Base-by-base conservation (phyloP, 1,284 basidiomycete genomes). In the Ceratobasidium sp. region DNA sequence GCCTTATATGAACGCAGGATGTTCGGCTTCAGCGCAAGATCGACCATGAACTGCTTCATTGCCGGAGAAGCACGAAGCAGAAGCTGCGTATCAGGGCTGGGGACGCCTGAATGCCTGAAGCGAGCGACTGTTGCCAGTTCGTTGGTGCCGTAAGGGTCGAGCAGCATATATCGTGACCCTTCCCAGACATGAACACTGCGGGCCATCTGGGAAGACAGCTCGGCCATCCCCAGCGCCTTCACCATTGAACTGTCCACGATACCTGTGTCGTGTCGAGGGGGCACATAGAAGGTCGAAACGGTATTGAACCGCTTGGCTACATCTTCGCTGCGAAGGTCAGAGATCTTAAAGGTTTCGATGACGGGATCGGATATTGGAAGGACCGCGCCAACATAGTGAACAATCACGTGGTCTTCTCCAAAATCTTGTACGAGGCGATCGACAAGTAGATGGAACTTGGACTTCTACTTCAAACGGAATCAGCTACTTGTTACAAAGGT, bases 381-480 rank as follows among this genome's bases (percentile, higher is more conserved):
- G 26, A 60, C 58, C 3, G 58, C 58, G 6, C 58, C 58, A 26
- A 60, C 28, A 60, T 60, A 60, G 5, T 60, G 58, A 3, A 60
- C 58, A 4, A 28, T 20, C 58, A 28, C 28, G 58, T 60, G 58
- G 10, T 60, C 58, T 3, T 13, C 20, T 12, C 58, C 58, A 28
- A 28, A 60, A 28, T 15, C 58, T 10, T 28, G 6, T 28, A 28
- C 58, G 5, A 60, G 23, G 23, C 9, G 58, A 26, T 60, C 58
- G 10, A 60, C 58, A 61, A 75, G 44, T 49, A 72, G 26, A 69
- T 61, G 12, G 53, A 78, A 60, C 33, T 60, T 60, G 58, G 26
- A 40, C 20, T 44, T 42, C 63, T 80, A 53, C 18, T 18, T 18
- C n/a, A n/a, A n/a, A n/a, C n/a, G n/a, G n/a, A n/a, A n/a, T n/a